These are phyloP conservation scores for Poa pratensis DNA, from an alignment of 176 grass and related monocot species.

Conservation along the genomic window DNA sequence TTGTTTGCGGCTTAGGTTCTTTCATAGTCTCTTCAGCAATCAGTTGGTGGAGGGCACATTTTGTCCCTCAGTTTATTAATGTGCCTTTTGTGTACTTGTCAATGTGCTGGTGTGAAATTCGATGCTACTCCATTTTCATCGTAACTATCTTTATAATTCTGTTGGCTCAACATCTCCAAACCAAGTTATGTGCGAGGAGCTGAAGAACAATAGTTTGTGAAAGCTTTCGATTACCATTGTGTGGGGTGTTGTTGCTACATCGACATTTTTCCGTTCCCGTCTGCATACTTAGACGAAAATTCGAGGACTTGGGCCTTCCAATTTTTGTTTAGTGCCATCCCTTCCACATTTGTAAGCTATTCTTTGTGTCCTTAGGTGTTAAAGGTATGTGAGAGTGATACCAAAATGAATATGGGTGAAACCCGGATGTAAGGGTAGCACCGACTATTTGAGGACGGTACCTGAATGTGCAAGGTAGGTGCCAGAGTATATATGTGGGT, in stretches of 20 bases:
- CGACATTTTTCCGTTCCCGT: background rate
- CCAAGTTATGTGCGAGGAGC: background rate
- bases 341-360: background rate
- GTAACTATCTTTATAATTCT: background rate
- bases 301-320: background rate
- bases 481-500: background rate
- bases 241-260: background rate
- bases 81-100: background rate
- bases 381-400: background rate
- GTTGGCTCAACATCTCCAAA: background rate
- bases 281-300: too few relatives aligned
- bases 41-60: background rate
- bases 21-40: background rate
- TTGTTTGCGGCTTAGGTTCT: background rate
- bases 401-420: background rate
- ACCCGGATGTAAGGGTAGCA: background rate
- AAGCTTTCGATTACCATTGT: background rate
- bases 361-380: background rate
- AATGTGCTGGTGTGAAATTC: background rate
- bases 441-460: background rate
- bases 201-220: conserved; percentile 1
- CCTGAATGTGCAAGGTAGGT: background rate
- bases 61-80: background rate
- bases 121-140: background rate
- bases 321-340: background rate